phyloP scores from a whole-genome alignment of 1,284 basidiomycete genomes.

The Austroboletus rostrupii region DNA sequence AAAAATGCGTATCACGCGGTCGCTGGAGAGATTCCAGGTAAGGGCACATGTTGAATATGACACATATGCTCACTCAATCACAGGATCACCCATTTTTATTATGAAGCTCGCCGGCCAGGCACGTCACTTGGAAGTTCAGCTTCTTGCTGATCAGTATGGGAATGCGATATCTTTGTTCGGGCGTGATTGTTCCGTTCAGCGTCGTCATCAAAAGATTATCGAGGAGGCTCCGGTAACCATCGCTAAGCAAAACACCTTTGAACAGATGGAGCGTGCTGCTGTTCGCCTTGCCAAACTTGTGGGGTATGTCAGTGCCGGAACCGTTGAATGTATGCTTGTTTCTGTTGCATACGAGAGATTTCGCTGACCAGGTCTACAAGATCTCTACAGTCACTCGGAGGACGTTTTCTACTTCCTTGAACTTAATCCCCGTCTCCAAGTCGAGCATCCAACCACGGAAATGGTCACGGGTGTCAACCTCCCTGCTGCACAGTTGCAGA shows the following conservation, averaged over 20 bases:
- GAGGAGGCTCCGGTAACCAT: constrained; percentile 99
- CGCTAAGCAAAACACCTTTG: constrained; percentile 85
- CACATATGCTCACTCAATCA: constrained; percentile 13
- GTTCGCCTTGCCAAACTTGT: constrained; percentile 97
- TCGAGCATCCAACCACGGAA: constrained; percentile 99
- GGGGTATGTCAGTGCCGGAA: constrained; percentile 98
- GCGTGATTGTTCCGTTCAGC: constrained; percentile 98
- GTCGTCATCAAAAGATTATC: constrained; percentile 99
- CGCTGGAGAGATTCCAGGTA: constrained; percentile 93
- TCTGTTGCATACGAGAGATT: background rate
- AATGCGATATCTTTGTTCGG: constrained; percentile 99
- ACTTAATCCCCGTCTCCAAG: constrained; percentile 98
- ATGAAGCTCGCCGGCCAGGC: constrained; percentile 99
- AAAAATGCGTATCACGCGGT: constrained; percentile 94
- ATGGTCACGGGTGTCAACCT: constrained; percentile 99
- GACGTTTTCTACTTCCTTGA: constrained; percentile 98
- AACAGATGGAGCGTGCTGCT: constrained; percentile 97
- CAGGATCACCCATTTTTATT: constrained; percentile 98
- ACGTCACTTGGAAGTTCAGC: constrained; percentile 96
- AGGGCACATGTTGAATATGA: constrained; percentile 23
- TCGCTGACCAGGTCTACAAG: constrained; percentile 37
- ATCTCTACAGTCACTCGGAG: constrained; percentile 93
- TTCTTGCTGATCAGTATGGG: constrained; percentile 98
- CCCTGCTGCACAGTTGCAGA: constrained; percentile 94
- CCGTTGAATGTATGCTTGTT: constrained; percentile 81